A percentile compares a stretch with the other conserved stretches of the same genome.
phyloP scores from a whole-genome alignment of 2,329 filamentous ascomycete species.

The Orbilia ellipsospora region DNA sequence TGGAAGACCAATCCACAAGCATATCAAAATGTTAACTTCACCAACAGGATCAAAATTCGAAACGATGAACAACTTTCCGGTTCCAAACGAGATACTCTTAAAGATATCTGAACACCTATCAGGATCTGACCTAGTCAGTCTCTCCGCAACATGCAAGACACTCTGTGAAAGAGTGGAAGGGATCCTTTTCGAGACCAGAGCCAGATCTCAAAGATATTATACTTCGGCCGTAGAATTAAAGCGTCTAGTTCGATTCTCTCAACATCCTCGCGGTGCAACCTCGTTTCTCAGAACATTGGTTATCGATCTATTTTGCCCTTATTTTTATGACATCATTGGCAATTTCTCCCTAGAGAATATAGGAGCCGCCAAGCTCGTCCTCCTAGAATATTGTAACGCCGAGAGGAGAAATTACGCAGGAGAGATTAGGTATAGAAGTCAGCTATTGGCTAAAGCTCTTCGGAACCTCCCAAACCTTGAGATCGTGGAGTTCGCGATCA shows the following conservation, averaged over 20 bases:
- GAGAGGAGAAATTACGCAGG: background rate
- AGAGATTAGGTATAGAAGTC: background rate
- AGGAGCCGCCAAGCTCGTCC: background rate
- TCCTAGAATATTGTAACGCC: background rate
- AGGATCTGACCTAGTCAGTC: background rate
- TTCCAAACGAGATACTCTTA: background rate
- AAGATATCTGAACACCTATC: background rate
- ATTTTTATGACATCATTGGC: background rate
- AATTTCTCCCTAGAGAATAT: background rate
- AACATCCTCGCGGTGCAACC: constrained; percentile 7
- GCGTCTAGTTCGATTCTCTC: constrained; percentile 1
- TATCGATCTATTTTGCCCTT: constrained; percentile 11
- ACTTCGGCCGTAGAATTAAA: background rate
- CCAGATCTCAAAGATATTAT: background rate
- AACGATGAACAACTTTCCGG: too few species aligned
- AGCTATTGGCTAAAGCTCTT: background rate
- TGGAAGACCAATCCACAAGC: too few species aligned
- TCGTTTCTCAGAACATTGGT: constrained; percentile 4
- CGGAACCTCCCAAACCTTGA: constrained; percentile 7
- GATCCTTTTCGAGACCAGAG: background rate
- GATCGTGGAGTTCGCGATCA: background rate
- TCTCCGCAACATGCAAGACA: background rate
- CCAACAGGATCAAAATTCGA: too few species aligned
- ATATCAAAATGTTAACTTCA: too few species aligned
- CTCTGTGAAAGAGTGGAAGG: background rate